Evolutionary conservation across 2,329 filamentous ascomycete species (phyloP), one percentile per base, ranked within the genome.

Genomic region (Talaromyces sp.): DNA sequence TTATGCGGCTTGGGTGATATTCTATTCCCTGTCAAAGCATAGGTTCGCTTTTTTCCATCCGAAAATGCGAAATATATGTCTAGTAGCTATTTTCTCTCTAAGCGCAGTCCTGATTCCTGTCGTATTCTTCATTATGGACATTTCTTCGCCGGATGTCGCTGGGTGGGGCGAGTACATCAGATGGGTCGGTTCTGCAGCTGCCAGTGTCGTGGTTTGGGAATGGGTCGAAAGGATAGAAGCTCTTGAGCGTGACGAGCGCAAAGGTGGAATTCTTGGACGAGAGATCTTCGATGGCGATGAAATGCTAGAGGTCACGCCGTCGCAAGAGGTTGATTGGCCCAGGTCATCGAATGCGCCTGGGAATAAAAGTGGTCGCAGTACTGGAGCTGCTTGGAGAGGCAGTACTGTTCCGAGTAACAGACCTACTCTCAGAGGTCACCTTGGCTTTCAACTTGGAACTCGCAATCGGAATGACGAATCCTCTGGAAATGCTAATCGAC

Each of bases 161-260:
- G 91, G 90, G 8, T 97, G 93, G 93, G 93, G 93, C 72, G 93
- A 96, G 71, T 97, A 96, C 72, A 93, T 96, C 52, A 84, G 92
- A 70, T 97, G 93, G 93, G 93, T 96, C n/a, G 93, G 93, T 55
- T 92, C 92, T 1, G 92, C 93, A 0, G 92, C 92, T 1, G 93
- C 93, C 31, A 96, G 92, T 76, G 93, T 96, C n/a, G 91, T 96
- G 23, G 93, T 97, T 1, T 97, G 93, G 93, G 93, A 97, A 76
- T 97, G 93, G 93, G 93, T 97, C 2, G 93, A 97, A 76, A 85
- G 93, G 28, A 97, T 97, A 56, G 93, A 97, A 74, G 91, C 92
- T 0, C 77, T 96, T 65, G 93, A 97, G 78, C 86, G 93, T 68
- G 92, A 96, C 74, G 92, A 96, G 74, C 92, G 93, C 76, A 96